These are phyloP conservation scores for Ophioceras dolichostomum DNA, from an alignment of 2,329 filamentous ascomycete genomes.

Conservation along the genomic window DNA sequence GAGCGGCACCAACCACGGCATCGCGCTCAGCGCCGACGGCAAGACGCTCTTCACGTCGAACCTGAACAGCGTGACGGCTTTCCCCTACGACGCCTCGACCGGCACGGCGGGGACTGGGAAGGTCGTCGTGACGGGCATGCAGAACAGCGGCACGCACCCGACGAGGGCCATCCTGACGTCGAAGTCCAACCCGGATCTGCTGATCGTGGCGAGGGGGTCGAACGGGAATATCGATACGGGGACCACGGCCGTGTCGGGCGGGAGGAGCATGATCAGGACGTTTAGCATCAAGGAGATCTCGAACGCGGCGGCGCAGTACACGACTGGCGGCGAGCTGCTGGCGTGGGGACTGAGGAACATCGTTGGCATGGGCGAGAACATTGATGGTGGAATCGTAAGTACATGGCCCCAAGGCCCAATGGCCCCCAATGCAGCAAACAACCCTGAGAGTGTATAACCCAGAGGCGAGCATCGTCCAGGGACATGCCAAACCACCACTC, in stretches of 20 bases:
- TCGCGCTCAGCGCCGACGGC: constrained; percentile 32
- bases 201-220: constrained; percentile 19
- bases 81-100: constrained; percentile 41
- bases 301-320: constrained; percentile 24
- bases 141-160: constrained; percentile 34
- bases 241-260: constrained; percentile 21
- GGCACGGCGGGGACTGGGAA: constrained; percentile 27
- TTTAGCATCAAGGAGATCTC: constrained; percentile 27
- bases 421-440: neutral
- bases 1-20: constrained; percentile 32
- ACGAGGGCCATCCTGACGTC: constrained; percentile 52
- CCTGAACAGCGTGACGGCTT: constrained; percentile 40
- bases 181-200: constrained; percentile 27
- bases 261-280: constrained; percentile 53
- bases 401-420: neutral
- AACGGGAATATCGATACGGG: constrained; percentile 9
- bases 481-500: too few relatives aligned
- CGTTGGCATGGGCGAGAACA: constrained; percentile 49
- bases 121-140: constrained; percentile 36
- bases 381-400: constrained; percentile 30
- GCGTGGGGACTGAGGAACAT: constrained; percentile 65
- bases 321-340: constrained; percentile 32
- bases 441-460: too few relatives aligned
- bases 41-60: constrained; percentile 39
- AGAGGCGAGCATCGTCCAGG: too few relatives aligned